phyloP scores from a whole-genome alignment of 768 basidiomycete species.

The Lentinula sp. region DNA sequence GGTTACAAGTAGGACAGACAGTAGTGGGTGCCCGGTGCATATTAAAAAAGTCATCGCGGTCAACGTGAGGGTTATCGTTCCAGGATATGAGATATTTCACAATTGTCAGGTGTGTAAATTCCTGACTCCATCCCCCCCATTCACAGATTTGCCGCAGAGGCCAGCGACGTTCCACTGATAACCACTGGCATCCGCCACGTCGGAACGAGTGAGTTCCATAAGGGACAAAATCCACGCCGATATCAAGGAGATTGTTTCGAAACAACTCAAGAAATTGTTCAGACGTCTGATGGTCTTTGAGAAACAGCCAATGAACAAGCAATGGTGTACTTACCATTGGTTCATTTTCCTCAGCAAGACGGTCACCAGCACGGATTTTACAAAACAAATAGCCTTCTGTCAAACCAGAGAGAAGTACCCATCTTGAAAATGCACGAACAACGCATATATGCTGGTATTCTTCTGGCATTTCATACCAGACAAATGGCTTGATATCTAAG shows the following conservation, averaged over 20 bases:
- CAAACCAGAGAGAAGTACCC: constrained; percentile 5
- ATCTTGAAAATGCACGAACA: constrained; percentile 10
- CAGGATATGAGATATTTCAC: too few relatives aligned
- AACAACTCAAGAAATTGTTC: constrained; percentile 19
- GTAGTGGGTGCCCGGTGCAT: constrained; percentile 9
- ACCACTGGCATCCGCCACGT: too few relatives aligned
- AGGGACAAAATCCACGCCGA: constrained; percentile 15
- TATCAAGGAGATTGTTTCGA: constrained; percentile 20
- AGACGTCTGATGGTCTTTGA: constrained; percentile 10
- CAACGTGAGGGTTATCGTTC: too few relatives aligned
- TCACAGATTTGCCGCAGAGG: too few relatives aligned
- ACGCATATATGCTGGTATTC: constrained; percentile 12
- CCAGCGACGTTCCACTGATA: too few relatives aligned
- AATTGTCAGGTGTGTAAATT: too few relatives aligned
- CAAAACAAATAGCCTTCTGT: constrained; percentile 10
- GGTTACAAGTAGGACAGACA: constrained; percentile 13
- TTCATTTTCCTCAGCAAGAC: constrained; percentile 2
- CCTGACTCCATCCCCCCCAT: too few relatives aligned
- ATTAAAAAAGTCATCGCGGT: constrained; percentile 18
- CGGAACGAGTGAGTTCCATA: too few relatives aligned
- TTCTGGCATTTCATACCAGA: constrained; percentile 4
- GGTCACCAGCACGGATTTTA: constrained; percentile 8
- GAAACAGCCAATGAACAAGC: background rate
- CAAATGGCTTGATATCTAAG: constrained; percentile 14
- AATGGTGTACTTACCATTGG: constrained; percentile 8